A percentile compares a stretch with the other conserved stretches of the same genome.
Conservation (phyloP, 108 stramenopile species). For the Mediolabrus comicus region DNA sequence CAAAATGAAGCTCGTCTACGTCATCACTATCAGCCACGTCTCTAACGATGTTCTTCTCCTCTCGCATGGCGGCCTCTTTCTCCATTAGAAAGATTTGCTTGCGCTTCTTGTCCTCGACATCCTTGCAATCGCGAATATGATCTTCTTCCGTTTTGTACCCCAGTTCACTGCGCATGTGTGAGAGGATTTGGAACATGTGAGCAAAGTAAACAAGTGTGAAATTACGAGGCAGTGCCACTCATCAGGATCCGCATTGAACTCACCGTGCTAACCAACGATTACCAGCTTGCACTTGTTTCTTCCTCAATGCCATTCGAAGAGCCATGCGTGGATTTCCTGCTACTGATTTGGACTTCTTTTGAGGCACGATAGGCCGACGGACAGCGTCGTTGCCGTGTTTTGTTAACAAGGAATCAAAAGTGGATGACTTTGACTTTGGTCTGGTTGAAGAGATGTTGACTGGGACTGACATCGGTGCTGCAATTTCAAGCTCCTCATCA, state of each 20-base stretch:
- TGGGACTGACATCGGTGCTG: background rate
- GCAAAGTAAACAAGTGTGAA: background rate
- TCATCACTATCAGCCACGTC: slow-evolving; percentile 11
- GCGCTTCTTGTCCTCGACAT: slow-evolving; percentile 65
- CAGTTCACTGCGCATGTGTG: slow-evolving; percentile 54
- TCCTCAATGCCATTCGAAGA: slow-evolving; percentile 51
- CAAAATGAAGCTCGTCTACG: slow-evolving; percentile 21
- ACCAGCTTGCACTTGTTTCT: slow-evolving; percentile 61
- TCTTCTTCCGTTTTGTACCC: slow-evolving; percentile 83
- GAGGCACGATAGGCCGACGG: background rate
- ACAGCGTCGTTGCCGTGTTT: background rate
- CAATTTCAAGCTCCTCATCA: slow-evolving; percentile 51
- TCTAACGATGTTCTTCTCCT: background rate
- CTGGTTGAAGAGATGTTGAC: background rate
- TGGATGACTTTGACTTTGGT: slow-evolving; percentile 8
- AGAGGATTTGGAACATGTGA: background rate
- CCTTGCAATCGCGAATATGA: slow-evolving; percentile 77
- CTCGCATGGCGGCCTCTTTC: slow-evolving; percentile 42
- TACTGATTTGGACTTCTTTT: slow-evolving; percentile 5
- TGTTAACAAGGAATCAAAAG: slow-evolving; percentile 25
- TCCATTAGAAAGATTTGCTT: slow-evolving; percentile 51
- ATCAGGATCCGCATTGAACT: slow-evolving; percentile 3
- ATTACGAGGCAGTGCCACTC: background rate
- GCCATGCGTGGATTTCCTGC: slow-evolving; percentile 34
- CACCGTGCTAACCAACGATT: slow-evolving; percentile 82